Conservation (phyloP, 1,139 yeast species). For the Pichia sp. region DNA sequence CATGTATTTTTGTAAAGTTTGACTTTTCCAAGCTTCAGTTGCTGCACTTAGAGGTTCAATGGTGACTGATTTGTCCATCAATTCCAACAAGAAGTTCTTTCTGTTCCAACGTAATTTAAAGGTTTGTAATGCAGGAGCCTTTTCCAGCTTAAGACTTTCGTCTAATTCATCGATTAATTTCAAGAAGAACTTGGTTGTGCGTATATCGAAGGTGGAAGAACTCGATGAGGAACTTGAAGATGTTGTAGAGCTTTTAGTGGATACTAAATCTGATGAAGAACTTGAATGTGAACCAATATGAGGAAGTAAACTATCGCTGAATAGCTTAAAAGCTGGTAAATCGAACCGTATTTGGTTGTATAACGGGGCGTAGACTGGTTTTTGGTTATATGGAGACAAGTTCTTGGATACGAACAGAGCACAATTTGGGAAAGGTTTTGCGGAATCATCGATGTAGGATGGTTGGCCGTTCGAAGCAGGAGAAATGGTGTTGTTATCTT, state of each 20-base stretch:
- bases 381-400: slow-evolving; percentile 23
- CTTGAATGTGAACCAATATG: too few species aligned
- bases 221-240: too few species aligned
- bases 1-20: slow-evolving; percentile 14
- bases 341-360: slow-evolving; percentile 62
- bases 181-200: slow-evolving; percentile 62
- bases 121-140: slow-evolving; percentile 46
- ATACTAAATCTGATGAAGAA: too few species aligned
- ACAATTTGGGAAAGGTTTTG: slow-evolving; percentile 2
- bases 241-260: too few species aligned
- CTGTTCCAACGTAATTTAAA: slow-evolving; percentile 46
- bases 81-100: slow-evolving; percentile 55
- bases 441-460: not conserved
- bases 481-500: not conserved
- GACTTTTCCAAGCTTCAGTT: slow-evolving; percentile 60
- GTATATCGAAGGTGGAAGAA: slow-evolving; percentile 23
- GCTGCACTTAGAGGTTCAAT: slow-evolving; percentile 88
- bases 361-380: slow-evolving; percentile 48
- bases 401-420: slow-evolving; percentile 21
- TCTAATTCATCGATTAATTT: slow-evolving; percentile 77
- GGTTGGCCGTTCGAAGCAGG: not conserved
- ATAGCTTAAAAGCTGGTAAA: slow-evolving; percentile 32
- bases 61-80: slow-evolving; percentile 77
- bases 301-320: slow-evolving; percentile 22
- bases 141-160: slow-evolving; percentile 59